Conservation (phyloP, 176 grass and related monocot genomes). For the Oryza officinalis region DNA sequence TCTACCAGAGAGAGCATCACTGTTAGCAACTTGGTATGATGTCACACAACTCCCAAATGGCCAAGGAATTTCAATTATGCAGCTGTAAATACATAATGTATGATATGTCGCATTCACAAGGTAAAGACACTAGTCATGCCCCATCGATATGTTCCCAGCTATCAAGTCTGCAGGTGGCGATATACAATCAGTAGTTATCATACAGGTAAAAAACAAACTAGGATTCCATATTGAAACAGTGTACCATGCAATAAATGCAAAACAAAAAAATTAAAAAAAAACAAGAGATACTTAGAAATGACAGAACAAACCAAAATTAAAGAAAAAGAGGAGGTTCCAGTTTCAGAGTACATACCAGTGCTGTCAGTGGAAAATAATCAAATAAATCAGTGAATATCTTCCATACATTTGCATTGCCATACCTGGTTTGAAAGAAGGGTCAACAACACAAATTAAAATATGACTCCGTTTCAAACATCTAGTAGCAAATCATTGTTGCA, state of each 20-base stretch:
- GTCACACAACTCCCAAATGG: slow-evolving; percentile 11
- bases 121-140: neutral
- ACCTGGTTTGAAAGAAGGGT: slow-evolving; percentile 55
- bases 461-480: neutral
- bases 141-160: slow-evolving; percentile 8
- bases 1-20: neutral
- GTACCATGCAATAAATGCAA: neutral
- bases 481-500: neutral
- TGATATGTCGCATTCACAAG: slow-evolving; percentile 2
- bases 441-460: slow-evolving; percentile 26
- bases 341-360: slow-evolving; percentile 62
- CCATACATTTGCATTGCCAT: slow-evolving; percentile 96
- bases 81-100: neutral
- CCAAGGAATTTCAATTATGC: slow-evolving; percentile 2
- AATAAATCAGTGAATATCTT: slow-evolving; percentile 96
- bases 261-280: neutral
- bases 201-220: neutral
- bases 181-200: neutral
- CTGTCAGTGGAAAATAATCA: slow-evolving; percentile 94
- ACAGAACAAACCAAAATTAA: neutral
- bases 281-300: neutral
- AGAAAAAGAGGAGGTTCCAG: neutral
- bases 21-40: neutral
- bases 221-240: neutral
- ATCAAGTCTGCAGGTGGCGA: neutral